Percentiles rank a stretch among this genome's conserved stretches.
Evolutionary conservation across 352 stramenopile species (phyloP).

Genomic region (Pythium monospermum): DNA sequence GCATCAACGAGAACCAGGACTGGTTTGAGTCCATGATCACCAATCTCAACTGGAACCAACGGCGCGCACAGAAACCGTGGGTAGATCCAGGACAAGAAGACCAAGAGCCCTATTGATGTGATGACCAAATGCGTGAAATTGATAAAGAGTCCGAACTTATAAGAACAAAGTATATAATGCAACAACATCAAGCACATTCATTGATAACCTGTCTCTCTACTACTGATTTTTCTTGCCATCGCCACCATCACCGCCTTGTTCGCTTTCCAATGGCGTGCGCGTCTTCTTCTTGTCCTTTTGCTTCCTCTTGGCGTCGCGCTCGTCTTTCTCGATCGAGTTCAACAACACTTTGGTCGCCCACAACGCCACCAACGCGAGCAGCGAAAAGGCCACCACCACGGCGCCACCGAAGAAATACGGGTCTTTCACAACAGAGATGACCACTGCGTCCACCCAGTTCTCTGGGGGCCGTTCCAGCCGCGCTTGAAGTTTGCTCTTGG

Average conservation of each 20-base stretch:
- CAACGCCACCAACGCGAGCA: slow-evolving; percentile 46
- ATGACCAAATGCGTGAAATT: no score
- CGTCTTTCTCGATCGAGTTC: slow-evolving; percentile 49
- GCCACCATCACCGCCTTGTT: no score
- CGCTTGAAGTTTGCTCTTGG: slow-evolving; percentile 12
- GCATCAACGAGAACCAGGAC: slow-evolving; percentile 87
- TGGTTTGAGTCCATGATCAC: slow-evolving; percentile 92
- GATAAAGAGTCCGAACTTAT: no score
- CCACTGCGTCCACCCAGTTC: slow-evolving; percentile 59
- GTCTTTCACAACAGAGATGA: slow-evolving; percentile 55
- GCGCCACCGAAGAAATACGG: slow-evolving; percentile 55
- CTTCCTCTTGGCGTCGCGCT: slow-evolving; percentile 20
- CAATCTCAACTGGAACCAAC: slow-evolving; percentile 92
- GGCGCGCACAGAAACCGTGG: slow-evolving; percentile 78
- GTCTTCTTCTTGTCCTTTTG: neutral
- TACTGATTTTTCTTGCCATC: slow-evolving; percentile 19
- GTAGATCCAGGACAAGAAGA: no score
- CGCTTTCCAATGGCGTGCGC: neutral
- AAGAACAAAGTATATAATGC: no score
- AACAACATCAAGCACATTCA: no score
- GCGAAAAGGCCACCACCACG: slow-evolving; percentile 34
- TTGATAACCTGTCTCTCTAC: no score
- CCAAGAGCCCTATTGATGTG: no score
- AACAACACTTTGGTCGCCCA: slow-evolving; percentile 57
- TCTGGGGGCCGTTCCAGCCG: slow-evolving; percentile 44